These are phyloP conservation scores for Nannizziopsis arthrosporioides DNA, from an alignment of 2,329 filamentous ascomycete species.

Conservation along the genomic window DNA sequence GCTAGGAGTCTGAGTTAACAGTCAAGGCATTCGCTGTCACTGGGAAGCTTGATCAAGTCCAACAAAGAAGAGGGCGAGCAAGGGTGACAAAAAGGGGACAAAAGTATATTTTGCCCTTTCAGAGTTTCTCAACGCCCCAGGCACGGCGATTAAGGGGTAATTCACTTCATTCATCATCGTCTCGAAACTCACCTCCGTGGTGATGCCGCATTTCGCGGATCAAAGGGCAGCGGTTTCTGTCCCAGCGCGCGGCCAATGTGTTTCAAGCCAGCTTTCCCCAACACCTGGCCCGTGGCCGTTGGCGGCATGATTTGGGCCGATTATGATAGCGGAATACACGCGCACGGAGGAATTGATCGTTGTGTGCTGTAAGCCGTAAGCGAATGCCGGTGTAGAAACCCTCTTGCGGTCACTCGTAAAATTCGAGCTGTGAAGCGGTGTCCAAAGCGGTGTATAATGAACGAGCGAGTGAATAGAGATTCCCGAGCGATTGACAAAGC, in stretches of 20 bases:
- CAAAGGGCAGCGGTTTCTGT: slow-evolving; percentile 12
- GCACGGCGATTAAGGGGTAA: not conserved
- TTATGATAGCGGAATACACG: not conserved
- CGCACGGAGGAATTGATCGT: not conserved
- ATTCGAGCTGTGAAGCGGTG: too few species aligned
- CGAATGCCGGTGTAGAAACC: not conserved
- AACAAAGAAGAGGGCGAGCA: not conserved
- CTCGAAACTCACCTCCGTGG: slow-evolving; percentile 12
- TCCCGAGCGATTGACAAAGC: too few species aligned
- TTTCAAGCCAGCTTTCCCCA: slow-evolving; percentile 8
- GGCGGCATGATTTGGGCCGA: slow-evolving; percentile 1
- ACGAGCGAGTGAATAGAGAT: not conserved
- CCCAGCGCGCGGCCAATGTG: slow-evolving; percentile 1
- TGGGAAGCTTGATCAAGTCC: too few species aligned
- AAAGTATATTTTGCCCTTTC: not conserved
- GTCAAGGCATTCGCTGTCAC: too few species aligned
- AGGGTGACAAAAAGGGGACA: not conserved
- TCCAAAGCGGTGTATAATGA: not conserved
- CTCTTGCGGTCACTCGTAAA: not conserved
- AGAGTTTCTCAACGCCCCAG: slow-evolving; percentile 3
- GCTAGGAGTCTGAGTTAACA: too few species aligned
- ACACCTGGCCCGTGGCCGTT: not conserved
- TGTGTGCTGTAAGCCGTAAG: not conserved
- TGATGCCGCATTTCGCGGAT: slow-evolving; percentile 1
- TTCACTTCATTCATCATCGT: slow-evolving; percentile 2